Evolutionary conservation across 495 filamentous ascomycete species (phyloP).

Genomic region (Aspergillus bridgeri): DNA sequence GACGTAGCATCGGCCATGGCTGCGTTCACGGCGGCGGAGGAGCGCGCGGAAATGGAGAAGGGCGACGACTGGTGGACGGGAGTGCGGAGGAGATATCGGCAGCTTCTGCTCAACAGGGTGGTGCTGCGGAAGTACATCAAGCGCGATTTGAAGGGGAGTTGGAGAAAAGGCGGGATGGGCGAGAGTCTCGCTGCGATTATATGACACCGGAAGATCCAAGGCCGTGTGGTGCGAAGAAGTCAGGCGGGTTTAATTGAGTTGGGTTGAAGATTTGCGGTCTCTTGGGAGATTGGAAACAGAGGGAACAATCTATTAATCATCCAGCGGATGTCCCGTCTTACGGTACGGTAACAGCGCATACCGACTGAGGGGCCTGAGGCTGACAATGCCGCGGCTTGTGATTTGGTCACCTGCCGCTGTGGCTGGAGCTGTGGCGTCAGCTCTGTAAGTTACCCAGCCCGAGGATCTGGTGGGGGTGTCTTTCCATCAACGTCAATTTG

Average conservation of each 20-base stretch:
- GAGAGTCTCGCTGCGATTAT: background rate
- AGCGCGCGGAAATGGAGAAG: slow-evolving; percentile 40
- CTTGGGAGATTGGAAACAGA: background rate
- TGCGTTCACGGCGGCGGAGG: slow-evolving; percentile 37
- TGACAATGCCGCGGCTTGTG: background rate
- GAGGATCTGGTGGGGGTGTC: background rate
- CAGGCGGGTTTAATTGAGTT: too few relatives aligned
- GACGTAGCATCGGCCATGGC: slow-evolving; percentile 53
- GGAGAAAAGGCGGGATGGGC: background rate
- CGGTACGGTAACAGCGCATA: background rate
- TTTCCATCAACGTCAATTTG: background rate
- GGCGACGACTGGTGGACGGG: slow-evolving; percentile 26
- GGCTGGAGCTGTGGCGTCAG: slow-evolving; percentile 3
- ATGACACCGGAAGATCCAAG: background rate
- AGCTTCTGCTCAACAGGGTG: slow-evolving; percentile 43
- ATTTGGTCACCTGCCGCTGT: background rate
- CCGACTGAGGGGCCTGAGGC: background rate
- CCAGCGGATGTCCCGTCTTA: background rate
- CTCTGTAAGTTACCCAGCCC: background rate
- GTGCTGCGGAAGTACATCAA: slow-evolving; percentile 45
- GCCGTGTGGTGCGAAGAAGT: background rate
- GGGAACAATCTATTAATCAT: slow-evolving; percentile 3
- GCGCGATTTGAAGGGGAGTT: slow-evolving; percentile 10
- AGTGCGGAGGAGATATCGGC: slow-evolving; percentile 40
- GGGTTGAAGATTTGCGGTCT: background rate